Percentiles rank a stretch among this genome's conserved stretches.
Evolutionary conservation across 352 stramenopile species (phyloP).

Genomic region (Nothophytophthora sp.): DNA sequence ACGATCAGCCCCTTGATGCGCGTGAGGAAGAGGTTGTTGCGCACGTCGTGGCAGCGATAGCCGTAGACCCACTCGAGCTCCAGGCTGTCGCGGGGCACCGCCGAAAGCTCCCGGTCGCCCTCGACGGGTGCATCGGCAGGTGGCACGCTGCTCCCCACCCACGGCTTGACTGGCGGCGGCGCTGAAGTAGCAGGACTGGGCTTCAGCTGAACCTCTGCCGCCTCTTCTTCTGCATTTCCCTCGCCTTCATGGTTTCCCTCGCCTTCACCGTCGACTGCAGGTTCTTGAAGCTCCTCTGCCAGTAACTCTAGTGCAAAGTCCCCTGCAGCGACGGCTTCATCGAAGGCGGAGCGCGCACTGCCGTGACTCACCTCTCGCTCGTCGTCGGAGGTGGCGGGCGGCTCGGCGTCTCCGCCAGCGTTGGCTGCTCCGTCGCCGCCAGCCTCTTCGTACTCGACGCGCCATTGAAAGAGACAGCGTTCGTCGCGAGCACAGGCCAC

Average conservation of each 20-base stretch:
- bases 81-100: constrained; percentile 76
- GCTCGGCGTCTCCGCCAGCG: constrained; percentile 40
- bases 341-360: constrained; percentile 41
- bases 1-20: constrained; percentile 55
- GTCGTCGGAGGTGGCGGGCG: constrained; percentile 68
- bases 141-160: constrained; percentile 48
- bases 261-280: constrained; percentile 5
- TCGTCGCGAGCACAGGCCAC: constrained; percentile 84
- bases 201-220: constrained; percentile 5
- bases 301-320: constrained; percentile 74
- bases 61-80: constrained; percentile 95
- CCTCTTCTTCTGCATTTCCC: no score
- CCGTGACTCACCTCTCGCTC: constrained; percentile 54
- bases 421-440: constrained; percentile 26
- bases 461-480: constrained; percentile 92
- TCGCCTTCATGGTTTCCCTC: no score
- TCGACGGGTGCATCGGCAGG: constrained; percentile 54
- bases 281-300: constrained; percentile 23
- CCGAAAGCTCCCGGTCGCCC: constrained; percentile 51
- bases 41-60: constrained; percentile 87
- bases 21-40: constrained; percentile 84
- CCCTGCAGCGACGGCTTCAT: constrained; percentile 52
- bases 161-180: constrained; percentile 37
- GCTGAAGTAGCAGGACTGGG: neutral
- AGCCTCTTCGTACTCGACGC: constrained; percentile 66